Conservation (phyloP, 177 flowering plant genomes). For the Vitis hybrid region DNA sequence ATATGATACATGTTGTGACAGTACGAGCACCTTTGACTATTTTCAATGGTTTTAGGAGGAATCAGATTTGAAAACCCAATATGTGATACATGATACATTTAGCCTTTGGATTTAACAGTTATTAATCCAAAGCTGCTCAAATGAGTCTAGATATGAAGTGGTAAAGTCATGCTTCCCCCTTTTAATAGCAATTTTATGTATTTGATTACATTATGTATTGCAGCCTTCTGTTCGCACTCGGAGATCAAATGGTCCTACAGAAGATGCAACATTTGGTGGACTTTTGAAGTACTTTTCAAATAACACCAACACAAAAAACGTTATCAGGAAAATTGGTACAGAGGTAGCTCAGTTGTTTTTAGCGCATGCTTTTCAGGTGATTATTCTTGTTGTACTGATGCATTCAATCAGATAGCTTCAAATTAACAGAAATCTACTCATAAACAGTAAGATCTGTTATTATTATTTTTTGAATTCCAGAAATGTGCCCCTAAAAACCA, state of each 20-base stretch:
- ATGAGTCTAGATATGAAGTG: background rate
- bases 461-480: no score
- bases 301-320: conserved; percentile 36
- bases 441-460: no score
- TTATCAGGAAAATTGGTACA: conserved; percentile 49
- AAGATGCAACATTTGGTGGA: conserved; percentile 50
- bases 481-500: no score
- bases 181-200: conserved; percentile 1
- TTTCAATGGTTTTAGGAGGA: background rate
- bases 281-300: conserved; percentile 58
- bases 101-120: no score
- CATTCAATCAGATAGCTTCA: no score
- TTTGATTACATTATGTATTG: conserved; percentile 5
- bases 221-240: conserved; percentile 79
- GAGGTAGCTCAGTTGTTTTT: conserved; percentile 62
- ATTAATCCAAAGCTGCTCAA: no score
- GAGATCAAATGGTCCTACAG: conserved; percentile 46
- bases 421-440: no score
- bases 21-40: no score
- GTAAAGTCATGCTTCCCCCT: background rate
- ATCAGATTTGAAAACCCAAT: no score
- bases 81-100: no score
- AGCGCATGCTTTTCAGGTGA: conserved; percentile 85
- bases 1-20: no score
- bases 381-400: background rate